Percentiles rank a stretch among this genome's conserved stretches.
Conservation (phyloP, 2,329 filamentous ascomycete genomes). For the Talaromyces islandicus region DNA sequence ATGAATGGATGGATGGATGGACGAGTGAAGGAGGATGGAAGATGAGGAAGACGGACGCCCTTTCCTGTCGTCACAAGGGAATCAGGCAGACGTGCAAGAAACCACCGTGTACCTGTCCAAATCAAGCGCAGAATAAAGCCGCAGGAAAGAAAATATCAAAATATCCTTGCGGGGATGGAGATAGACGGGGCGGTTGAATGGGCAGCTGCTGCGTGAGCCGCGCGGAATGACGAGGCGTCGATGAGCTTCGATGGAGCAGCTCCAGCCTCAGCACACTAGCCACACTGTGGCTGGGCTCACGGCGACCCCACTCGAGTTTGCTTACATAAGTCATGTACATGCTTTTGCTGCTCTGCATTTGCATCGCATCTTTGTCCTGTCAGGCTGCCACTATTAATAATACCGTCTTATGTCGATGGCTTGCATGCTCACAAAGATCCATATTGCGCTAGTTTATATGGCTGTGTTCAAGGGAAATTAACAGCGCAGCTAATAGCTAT, state of each 20-base stretch:
- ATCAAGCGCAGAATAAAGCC: neutral
- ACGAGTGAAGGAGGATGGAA: neutral
- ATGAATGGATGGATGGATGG: conserved; percentile 24
- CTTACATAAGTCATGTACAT: neutral
- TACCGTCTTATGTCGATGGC: neutral
- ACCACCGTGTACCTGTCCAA: neutral
- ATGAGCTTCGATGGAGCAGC: conserved; percentile 8
- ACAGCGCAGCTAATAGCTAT: neutral
- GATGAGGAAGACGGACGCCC: neutral
- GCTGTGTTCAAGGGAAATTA: neutral
- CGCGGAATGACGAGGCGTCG: conserved; percentile 3
- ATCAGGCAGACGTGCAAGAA: neutral
- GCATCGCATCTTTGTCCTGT: neutral
- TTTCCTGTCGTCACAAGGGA: neutral
- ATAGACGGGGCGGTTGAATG: neutral
- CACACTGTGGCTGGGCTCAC: conserved; percentile 3
- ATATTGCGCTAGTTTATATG: neutral
- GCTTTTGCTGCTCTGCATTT: neutral
- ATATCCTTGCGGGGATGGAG: neutral
- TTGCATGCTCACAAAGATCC: neutral
- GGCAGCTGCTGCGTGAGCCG: neutral
- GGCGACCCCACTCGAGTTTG: neutral
- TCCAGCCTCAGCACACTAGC: conserved; percentile 1
- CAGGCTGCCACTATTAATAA: neutral
- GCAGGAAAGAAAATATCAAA: no score